These are phyloP conservation scores for Saccharomyces paradoxus DNA, from an alignment of 805 yeast genomes.

Conservation along the genomic window DNA sequence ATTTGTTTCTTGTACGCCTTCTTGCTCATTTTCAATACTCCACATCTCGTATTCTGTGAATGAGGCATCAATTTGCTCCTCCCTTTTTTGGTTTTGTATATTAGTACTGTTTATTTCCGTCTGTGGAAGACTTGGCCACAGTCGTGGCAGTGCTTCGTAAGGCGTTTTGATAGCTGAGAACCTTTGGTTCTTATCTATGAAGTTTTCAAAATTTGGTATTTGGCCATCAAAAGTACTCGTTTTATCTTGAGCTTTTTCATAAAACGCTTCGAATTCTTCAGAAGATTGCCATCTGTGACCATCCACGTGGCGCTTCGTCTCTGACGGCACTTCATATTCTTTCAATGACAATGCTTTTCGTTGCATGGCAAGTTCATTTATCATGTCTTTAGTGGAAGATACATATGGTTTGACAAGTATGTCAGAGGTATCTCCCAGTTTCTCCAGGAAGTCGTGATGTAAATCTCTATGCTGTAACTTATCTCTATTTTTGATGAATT, in stretches of 20 bases:
- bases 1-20: not conserved
- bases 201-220: conserved; percentile 9
- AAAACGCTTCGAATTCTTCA: conserved; percentile 30
- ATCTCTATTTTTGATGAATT: conserved; percentile 50
- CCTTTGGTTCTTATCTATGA: conserved; percentile 18
- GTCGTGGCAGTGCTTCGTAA: conserved; percentile 25
- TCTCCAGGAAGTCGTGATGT: conserved; percentile 44
- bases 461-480: conserved; percentile 37
- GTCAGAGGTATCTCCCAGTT: conserved; percentile 7
- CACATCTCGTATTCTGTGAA: conserved; percentile 3
- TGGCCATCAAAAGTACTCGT: conserved; percentile 9
- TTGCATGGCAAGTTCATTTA: conserved; percentile 50
- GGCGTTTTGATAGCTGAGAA: conserved; percentile 26
- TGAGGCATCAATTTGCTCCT: conserved; percentile 2
- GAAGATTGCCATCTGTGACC: conserved; percentile 37
- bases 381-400: conserved; percentile 45
- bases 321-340: conserved; percentile 21
- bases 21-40: conserved; percentile 6
- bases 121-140: conserved; percentile 25
- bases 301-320: conserved; percentile 20
- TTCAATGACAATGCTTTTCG: conserved; percentile 36
- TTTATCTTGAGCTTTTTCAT: conserved; percentile 25
- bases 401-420: conserved; percentile 23
- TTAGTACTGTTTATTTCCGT: conserved; percentile 1
- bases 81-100: not conserved